Percentiles rank a stretch among this genome's conserved stretches.
These are phyloP conservation scores for Paecilomyces sp. DNA, from an alignment of 2,329 filamentous ascomycete genomes.

Conservation along the genomic window DNA sequence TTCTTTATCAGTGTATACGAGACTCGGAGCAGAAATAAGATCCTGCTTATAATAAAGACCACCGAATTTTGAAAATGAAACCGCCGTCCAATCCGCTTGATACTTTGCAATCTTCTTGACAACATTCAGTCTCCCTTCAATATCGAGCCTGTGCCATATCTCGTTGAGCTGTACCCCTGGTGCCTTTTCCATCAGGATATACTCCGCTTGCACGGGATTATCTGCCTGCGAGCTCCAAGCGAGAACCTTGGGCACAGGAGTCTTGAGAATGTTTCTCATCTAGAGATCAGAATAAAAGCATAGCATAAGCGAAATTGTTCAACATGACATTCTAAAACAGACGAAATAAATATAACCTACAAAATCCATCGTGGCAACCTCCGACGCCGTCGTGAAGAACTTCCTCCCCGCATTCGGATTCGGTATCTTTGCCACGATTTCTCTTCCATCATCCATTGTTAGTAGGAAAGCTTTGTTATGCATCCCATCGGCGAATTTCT, in stretches of 20 bases:
- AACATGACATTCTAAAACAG: not conserved
- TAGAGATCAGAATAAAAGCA: not conserved
- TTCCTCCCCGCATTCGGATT: not conserved
- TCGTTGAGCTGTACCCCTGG: conserved; percentile 20
- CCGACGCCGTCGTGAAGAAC: conserved; percentile 11
- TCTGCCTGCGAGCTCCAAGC: not conserved
- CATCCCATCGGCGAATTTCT: not conserved
- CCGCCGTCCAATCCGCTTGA: conserved; percentile 23
- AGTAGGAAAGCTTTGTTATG: not conserved
- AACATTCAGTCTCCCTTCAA: conserved; percentile 17
- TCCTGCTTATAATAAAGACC: conserved; percentile 26
- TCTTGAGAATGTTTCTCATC: not conserved
- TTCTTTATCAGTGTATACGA: conserved; percentile 12
- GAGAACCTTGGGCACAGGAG: not conserved
- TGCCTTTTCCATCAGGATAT: conserved; percentile 6
- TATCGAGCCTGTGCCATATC: conserved; percentile 22
- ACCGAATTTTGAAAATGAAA: conserved; percentile 17
- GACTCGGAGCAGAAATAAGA: conserved; percentile 8
- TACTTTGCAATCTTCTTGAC: conserved; percentile 18
- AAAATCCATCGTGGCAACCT: conserved; percentile 14
- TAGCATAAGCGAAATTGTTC: not conserved
- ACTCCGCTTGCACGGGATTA: not conserved
- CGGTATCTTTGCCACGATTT: not conserved
- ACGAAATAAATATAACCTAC: conserved; percentile 2
- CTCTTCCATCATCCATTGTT: not conserved